Percentiles rank a stretch among this genome's conserved stretches.
phyloP scores from a whole-genome alignment of 2,329 filamentous ascomycete species.

The Hymenoscyphus occultus region DNA sequence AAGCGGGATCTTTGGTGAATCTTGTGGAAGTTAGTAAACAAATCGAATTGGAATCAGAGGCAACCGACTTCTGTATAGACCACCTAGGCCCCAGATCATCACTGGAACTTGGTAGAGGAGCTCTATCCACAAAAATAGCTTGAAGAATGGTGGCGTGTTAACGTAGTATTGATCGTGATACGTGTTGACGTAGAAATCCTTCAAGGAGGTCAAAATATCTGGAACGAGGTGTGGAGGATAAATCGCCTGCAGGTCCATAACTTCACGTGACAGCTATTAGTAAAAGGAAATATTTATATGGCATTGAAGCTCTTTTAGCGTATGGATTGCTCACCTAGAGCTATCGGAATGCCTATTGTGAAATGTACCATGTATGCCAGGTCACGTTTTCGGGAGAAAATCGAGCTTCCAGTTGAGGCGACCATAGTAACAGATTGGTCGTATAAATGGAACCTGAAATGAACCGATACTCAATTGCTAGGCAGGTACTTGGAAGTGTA shows the following conservation, averaged over 20 bases:
- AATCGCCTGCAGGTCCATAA: conserved; percentile 58
- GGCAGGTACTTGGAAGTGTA: not conserved
- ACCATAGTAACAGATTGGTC: not conserved
- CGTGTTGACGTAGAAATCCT: conserved; percentile 55
- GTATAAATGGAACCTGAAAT: not conserved
- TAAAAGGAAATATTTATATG: too few relatives aligned
- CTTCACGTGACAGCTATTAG: conserved; percentile 38
- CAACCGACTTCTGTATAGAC: conserved; percentile 46
- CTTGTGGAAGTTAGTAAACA: conserved; percentile 35
- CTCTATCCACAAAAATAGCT: conserved; percentile 55
- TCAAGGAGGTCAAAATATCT: conserved; percentile 47
- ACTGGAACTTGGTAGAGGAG: conserved; percentile 58
- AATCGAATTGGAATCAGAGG: not conserved
- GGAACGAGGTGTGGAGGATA: conserved; percentile 53
- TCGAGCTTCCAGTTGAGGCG: conserved; percentile 17
- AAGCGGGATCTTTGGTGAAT: conserved; percentile 55
- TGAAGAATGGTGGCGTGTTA: conserved; percentile 57
- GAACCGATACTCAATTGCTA: not conserved
- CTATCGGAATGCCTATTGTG: conserved; percentile 56
- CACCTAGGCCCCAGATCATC: conserved; percentile 57
- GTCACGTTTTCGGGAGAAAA: conserved; percentile 34
- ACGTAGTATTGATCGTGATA: conserved; percentile 65
- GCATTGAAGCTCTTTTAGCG: not conserved
- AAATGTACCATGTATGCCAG: conserved; percentile 57
- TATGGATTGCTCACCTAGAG: conserved; percentile 51